Conservation (phyloP, 805 yeast genomes). For the Spathaspora boniae region DNA sequence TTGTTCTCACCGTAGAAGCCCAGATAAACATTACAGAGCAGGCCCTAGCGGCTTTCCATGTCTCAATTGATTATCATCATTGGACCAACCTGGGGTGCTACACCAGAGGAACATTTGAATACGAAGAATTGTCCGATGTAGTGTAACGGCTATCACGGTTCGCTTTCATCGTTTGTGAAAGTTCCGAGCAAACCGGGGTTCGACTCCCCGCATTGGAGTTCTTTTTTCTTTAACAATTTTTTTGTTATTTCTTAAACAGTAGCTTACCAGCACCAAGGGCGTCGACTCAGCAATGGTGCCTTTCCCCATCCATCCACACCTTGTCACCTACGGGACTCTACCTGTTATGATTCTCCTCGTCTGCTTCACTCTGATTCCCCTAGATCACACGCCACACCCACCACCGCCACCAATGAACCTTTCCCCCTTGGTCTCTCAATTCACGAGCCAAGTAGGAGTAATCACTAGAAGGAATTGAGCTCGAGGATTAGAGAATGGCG, state of each 20-base stretch:
- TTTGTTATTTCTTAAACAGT: constrained; percentile 5
- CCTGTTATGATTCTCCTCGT: not conserved
- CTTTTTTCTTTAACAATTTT: not conserved
- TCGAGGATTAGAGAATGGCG: too few relatives aligned
- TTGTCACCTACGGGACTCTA: not conserved
- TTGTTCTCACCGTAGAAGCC: too few relatives aligned
- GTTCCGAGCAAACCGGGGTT: constrained; percentile 67
- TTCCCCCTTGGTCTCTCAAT: too few relatives aligned
- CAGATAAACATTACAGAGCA: too few relatives aligned
- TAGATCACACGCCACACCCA: not conserved
- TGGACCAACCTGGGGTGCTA: too few relatives aligned
- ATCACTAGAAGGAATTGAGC: too few relatives aligned
- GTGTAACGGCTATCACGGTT: constrained; percentile 53
- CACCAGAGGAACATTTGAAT: too few relatives aligned
- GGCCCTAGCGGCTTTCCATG: too few relatives aligned
- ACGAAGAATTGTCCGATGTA: too few relatives aligned
- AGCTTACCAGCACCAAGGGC: not conserved
- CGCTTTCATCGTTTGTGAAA: too few relatives aligned
- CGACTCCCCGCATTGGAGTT: constrained; percentile 81
- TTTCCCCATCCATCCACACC: not conserved
- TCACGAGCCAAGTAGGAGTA: too few relatives aligned
- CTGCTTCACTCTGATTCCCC: not conserved
- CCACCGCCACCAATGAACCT: not conserved
- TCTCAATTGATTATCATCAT: too few relatives aligned
- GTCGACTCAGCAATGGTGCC: not conserved